Conservation (phyloP, 2,329 filamentous ascomycete species). For the Colletotrichum caudatum region DNA sequence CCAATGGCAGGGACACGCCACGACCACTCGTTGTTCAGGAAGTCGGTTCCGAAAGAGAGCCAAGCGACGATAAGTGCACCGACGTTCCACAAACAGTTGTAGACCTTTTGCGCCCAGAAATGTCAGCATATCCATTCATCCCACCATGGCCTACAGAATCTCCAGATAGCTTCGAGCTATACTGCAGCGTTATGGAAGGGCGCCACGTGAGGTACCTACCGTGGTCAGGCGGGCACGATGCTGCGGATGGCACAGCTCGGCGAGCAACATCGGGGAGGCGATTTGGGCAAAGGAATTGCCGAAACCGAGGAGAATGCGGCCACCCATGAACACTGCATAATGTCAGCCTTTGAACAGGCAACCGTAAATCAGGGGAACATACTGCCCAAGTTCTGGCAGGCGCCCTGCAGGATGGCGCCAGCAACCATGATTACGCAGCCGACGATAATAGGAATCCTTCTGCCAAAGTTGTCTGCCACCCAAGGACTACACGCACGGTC, state of each 20-base stretch:
- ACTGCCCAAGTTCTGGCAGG: constrained; percentile 56
- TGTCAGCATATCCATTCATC: not conserved
- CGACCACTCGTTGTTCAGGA: constrained; percentile 61
- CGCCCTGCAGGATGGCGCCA: constrained; percentile 68
- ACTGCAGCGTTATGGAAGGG: not conserved
- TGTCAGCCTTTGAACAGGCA: constrained; percentile 6
- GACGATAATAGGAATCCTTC: constrained; percentile 64
- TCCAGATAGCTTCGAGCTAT: not conserved
- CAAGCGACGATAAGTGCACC: constrained; percentile 61
- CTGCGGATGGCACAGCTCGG: constrained; percentile 66
- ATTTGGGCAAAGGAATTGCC: constrained; percentile 66
- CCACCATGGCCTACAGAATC: not conserved
- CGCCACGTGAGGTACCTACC: constrained; percentile 52
- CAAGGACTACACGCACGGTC: constrained; percentile 53
- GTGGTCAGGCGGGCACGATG: constrained; percentile 62
- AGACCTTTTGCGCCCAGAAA: not conserved
- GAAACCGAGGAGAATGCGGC: constrained; percentile 69
- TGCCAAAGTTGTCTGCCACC: constrained; percentile 66
- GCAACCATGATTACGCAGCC: constrained; percentile 67
- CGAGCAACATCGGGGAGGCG: constrained; percentile 64
- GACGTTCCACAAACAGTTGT: constrained; percentile 67
- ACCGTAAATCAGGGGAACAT: constrained; percentile 27
- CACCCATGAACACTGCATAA: constrained; percentile 57
- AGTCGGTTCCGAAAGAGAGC: constrained; percentile 62
- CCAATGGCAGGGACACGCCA: constrained; percentile 64